Conservation (phyloP, 441 rosid species). For the Melastoma candidum region DNA sequence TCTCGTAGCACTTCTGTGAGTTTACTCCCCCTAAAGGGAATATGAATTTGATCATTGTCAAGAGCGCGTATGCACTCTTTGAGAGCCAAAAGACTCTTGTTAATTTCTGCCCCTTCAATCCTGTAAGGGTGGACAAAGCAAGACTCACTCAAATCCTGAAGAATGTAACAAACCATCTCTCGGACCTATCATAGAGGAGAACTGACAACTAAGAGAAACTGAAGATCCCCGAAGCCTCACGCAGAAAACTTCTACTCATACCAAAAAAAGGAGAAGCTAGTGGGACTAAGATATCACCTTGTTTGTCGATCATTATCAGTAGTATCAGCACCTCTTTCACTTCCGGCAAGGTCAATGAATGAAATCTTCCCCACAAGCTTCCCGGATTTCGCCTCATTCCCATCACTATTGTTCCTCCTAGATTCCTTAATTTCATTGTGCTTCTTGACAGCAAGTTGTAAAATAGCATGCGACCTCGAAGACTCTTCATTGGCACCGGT, state of each 20-base stretch:
- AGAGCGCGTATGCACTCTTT: constrained; percentile 98
- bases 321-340: constrained; percentile 99
- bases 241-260: background rate
- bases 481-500: constrained; percentile 99
- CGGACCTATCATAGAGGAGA: background rate
- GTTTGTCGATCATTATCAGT: constrained; percentile 97
- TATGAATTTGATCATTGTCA: constrained; percentile 96
- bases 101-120: constrained; percentile 98
- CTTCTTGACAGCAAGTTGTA: constrained; percentile 91
- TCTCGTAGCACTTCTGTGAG: constrained; percentile 98
- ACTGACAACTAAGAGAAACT: background rate
- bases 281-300: constrained; percentile 34
- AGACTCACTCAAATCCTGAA: constrained; percentile 9
- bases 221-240: background rate
- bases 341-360: constrained; percentile 98
- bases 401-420: constrained; percentile 58
- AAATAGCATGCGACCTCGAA: constrained; percentile 97
- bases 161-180: constrained; percentile 10
- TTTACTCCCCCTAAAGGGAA: constrained; percentile 98
- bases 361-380: constrained; percentile 96
- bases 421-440: constrained; percentile 79
- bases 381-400: constrained; percentile 61
- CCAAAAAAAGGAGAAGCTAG: background rate
- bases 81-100: constrained; percentile 95
- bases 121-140: constrained; percentile 25